Evolutionary conservation across 1,284 basidiomycete genomes (phyloP), one percentile per base, ranked within the genome.

Genomic region (Ustilago loliicola): DNA sequence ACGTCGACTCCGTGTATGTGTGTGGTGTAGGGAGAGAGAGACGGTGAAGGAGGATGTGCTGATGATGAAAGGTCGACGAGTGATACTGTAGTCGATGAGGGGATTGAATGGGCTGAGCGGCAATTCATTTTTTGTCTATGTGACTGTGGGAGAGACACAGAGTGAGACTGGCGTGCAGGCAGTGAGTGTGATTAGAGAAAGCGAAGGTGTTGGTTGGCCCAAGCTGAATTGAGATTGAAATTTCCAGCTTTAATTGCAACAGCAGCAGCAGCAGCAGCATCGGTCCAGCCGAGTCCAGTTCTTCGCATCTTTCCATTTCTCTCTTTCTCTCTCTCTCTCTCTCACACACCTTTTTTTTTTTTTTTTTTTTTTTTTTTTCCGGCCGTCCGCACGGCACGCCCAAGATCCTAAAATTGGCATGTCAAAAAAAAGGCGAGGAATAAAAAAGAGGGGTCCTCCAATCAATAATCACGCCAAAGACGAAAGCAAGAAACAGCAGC

Each of bases 401-500:
- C n/a, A 38, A 15, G 15, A 7, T 15, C 58, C 40, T 47, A 62
- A 54, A 54, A 30, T 47, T 47, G 60, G 40, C 51, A 38, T 38
- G 7, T 38, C 36, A 38, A 15, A 38, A 38, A 55, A 55, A 55
- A 38, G 25, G 13, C 42, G 38, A 32, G 10, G 45, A 52, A 32
- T 2, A 42, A 61, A 30, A 60, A 50, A 23, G 54, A 42, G 47
- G 47, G 60, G 60, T 36, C 11, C 23, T 45, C 60, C 60, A 61
- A 61, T 61, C 60, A 56, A 54, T n/a, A n/a, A n/a, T n/a, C n/a
- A n/a, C n/a, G n/a, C n/a, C n/a, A n/a, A n/a, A n/a, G n/a, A n/a
- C n/a, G n/a, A n/a, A n/a, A n/a, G n/a, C n/a, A n/a, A n/a, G n/a
- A n/a, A n/a, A n/a, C n/a, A 54, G 29, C 52, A 54, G 40, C 13